Percentiles rank a stretch among this genome's conserved stretches.
Evolutionary conservation across 2,329 filamentous ascomycete species (phyloP).

Genomic region (Orbilia javanica): DNA sequence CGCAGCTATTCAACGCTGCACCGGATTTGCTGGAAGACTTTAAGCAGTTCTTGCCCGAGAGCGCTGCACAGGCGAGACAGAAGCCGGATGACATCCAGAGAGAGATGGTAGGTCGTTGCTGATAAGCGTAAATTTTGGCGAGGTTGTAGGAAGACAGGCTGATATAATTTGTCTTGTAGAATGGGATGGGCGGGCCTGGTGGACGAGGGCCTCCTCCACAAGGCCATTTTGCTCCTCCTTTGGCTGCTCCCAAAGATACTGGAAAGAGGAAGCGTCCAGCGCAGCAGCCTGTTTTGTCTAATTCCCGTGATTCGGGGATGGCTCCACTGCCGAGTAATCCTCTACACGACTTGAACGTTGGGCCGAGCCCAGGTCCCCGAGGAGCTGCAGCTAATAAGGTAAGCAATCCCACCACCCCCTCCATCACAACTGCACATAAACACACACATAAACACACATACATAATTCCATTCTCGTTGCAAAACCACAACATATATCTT

Average conservation of each 20-base stretch:
- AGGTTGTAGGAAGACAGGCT: not conserved
- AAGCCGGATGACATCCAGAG: conserved; percentile 70
- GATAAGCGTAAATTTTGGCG: not conserved
- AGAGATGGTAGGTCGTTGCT: conserved; percentile 32
- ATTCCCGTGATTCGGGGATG: conserved; percentile 40
- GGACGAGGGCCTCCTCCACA: conserved; percentile 77
- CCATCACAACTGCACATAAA: too few relatives aligned
- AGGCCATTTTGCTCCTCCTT: conserved; percentile 88
- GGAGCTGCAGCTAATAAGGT: conserved; percentile 53
- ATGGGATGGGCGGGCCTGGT: conserved; percentile 66
- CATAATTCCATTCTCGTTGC: too few relatives aligned
- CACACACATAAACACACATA: too few relatives aligned
- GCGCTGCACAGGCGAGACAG: conserved; percentile 75
- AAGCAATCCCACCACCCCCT: too few relatives aligned
- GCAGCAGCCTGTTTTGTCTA: conserved; percentile 39
- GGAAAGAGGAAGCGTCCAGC: conserved; percentile 77
- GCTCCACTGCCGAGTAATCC: conserved; percentile 42
- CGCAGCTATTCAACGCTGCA: conserved; percentile 89
- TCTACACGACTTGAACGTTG: conserved; percentile 37
- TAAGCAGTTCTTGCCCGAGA: conserved; percentile 97
- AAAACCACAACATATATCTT: not conserved
- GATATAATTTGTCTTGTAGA: conserved; percentile 4
- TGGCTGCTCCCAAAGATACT: conserved; percentile 85
- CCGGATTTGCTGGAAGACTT: conserved; percentile 97
- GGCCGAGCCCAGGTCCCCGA: conserved; percentile 37